These are phyloP conservation scores for Blastomyces gilchristii DNA, from an alignment of 2,329 filamentous ascomycete genomes.

Conservation along the genomic window DNA sequence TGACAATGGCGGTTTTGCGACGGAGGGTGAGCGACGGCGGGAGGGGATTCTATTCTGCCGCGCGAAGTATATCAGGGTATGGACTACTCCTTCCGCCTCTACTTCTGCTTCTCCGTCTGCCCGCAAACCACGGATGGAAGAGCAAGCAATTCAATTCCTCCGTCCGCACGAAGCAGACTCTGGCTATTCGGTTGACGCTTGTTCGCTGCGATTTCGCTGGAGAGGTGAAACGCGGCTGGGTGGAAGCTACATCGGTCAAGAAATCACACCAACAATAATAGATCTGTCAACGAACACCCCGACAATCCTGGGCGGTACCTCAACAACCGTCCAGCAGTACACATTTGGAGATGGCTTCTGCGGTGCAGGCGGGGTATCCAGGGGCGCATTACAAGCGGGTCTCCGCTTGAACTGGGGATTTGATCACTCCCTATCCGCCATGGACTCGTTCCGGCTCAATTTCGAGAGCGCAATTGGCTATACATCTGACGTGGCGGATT, in stretches of 20 bases:
- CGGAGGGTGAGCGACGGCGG: constrained; percentile 16
- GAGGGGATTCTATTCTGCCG: constrained; percentile 30
- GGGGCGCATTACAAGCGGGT: constrained; percentile 51
- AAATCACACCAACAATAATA: constrained; percentile 11
- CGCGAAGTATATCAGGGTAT: constrained; percentile 21
- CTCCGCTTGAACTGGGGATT: constrained; percentile 52
- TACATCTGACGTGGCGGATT: constrained; percentile 38
- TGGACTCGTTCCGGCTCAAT: constrained; percentile 49
- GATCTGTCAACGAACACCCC: constrained; percentile 18
- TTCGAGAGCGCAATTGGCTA: constrained; percentile 38
- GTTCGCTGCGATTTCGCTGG: constrained; percentile 24
- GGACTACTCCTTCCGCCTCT: constrained; percentile 17
- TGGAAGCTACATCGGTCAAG: constrained; percentile 17
- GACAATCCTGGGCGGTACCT: constrained; percentile 25
- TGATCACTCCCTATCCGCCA: constrained; percentile 51
- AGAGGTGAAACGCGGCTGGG: constrained; percentile 25
- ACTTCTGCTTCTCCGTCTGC: not conserved
- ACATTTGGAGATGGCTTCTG: constrained; percentile 63
- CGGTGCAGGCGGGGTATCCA: constrained; percentile 60
- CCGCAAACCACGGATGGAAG: constrained; percentile 13
- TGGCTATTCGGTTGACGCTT: constrained; percentile 11
- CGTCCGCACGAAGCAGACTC: constrained; percentile 23
- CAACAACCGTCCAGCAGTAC: constrained; percentile 36
- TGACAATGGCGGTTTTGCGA: constrained; percentile 21
- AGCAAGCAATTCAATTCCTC: constrained; percentile 24